These are phyloP conservation scores for Colletotrichum filicis DNA, from an alignment of 2,329 filamentous ascomycete genomes.

Conservation along the genomic window DNA sequence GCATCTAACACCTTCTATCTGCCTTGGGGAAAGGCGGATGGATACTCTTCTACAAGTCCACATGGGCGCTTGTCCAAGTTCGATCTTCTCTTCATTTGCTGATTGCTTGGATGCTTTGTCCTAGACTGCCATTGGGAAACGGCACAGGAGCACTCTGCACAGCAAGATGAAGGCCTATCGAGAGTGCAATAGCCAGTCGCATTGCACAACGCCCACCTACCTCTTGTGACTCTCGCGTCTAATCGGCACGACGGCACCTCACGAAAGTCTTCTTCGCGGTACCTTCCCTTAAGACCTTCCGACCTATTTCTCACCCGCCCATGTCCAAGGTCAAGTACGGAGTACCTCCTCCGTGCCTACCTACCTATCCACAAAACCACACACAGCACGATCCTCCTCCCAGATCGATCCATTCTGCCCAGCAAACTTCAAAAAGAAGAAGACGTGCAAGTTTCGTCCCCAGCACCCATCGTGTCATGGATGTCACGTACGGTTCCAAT, in stretches of 20 bases:
- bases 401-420: neutral
- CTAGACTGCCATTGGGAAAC: neutral
- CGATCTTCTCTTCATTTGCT: neutral
- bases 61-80: neutral
- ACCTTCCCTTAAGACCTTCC: neutral
- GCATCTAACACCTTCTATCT: neutral
- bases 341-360: no score
- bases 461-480: conserved; percentile 23
- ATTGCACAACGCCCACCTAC: neutral
- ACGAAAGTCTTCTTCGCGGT: neutral
- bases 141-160: neutral
- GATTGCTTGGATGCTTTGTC: neutral
- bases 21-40: neutral
- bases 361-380: no score
- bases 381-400: neutral
- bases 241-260: neutral
- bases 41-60: neutral
- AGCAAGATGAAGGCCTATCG: neutral
- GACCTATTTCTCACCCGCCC: neutral
- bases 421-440: neutral
- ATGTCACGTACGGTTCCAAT: conserved; percentile 25
- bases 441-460: conserved; percentile 5
- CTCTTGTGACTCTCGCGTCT: neutral
- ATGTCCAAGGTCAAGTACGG: no score
- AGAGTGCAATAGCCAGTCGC: neutral